Evolutionary conservation across 495 filamentous ascomycete genomes (phyloP).

Genomic region (Chlorociboria aeruginascens): DNA sequence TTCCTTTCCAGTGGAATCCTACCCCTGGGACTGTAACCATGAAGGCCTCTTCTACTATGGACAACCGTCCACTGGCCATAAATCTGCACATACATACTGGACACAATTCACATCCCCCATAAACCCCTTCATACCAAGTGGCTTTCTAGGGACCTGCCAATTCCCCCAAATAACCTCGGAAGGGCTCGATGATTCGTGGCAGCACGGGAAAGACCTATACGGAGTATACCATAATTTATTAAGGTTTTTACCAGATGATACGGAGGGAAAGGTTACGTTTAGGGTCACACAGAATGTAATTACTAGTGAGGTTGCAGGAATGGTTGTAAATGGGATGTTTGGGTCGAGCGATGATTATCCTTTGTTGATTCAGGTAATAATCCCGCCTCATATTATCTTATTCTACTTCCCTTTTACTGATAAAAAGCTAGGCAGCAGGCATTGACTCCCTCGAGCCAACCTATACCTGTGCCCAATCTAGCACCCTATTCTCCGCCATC

Average conservation of each 20-base stretch:
- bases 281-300: conserved; percentile 61
- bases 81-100: conserved; percentile 38
- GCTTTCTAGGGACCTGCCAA: conserved; percentile 52
- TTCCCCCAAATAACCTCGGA: conserved; percentile 58
- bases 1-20: conserved; percentile 51
- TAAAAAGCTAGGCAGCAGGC: conserved; percentile 22
- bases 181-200: conserved; percentile 52
- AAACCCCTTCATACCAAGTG: conserved; percentile 46
- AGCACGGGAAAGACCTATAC: conserved; percentile 54
- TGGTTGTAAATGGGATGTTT: conserved; percentile 51
- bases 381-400: background rate
- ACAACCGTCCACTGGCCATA: conserved; percentile 25
- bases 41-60: conserved; percentile 50
- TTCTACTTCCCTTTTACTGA: background rate
- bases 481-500: conserved; percentile 29
- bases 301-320: conserved; percentile 57
- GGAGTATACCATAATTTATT: conserved; percentile 50
- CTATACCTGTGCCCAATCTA: conserved; percentile 43
- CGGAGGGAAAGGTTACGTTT: conserved; percentile 34
- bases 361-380: conserved; percentile 31
- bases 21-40: conserved; percentile 53
- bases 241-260: conserved; percentile 39
- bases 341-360: conserved; percentile 24
- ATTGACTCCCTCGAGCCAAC: conserved; percentile 53
- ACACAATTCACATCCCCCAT: conserved; percentile 35